These are phyloP conservation scores for Pseudopithomyces chartarum DNA, from an alignment of 2,329 filamentous ascomycete species.

Conservation along the genomic window DNA sequence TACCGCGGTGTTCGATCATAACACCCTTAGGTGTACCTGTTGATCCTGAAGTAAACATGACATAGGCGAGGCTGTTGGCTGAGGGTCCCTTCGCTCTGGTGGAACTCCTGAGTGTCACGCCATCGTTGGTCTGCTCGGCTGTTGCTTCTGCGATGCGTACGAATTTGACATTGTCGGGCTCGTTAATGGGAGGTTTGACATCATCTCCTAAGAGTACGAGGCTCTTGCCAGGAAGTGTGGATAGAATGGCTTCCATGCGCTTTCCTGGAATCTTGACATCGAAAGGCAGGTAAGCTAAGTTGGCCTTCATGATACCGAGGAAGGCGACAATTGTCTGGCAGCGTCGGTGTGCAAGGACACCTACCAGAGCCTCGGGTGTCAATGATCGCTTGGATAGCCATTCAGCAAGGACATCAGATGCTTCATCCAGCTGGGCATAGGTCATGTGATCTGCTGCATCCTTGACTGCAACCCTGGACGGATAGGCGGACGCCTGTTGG, in stretches of 20 bases:
- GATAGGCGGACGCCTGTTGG: neutral
- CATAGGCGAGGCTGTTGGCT: too few species aligned
- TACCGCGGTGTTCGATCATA: slow-evolving; percentile 63
- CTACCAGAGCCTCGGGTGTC: slow-evolving; percentile 11
- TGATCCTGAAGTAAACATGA: slow-evolving; percentile 10
- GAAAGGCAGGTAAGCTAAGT: slow-evolving; percentile 45
- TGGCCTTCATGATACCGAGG: slow-evolving; percentile 49
- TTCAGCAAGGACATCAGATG: too few species aligned
- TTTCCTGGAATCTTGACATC: slow-evolving; percentile 39
- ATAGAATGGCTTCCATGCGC: slow-evolving; percentile 36
- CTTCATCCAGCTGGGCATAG: too few species aligned
- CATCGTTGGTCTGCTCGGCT: too few species aligned
- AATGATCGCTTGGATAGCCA: too few species aligned
- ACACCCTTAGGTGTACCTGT: slow-evolving; percentile 59
- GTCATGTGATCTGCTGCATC: too few species aligned
- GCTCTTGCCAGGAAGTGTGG: slow-evolving; percentile 17
- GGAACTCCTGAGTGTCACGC: too few species aligned
- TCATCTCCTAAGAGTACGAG: slow-evolving; percentile 4
- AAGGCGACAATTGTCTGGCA: slow-evolving; percentile 38
- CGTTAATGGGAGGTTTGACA: too few species aligned
- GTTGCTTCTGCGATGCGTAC: too few species aligned
- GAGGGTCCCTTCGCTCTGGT: too few species aligned
- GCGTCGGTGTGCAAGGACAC: slow-evolving; percentile 21
- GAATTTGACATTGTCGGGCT: too few species aligned
- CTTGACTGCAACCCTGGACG: too few species aligned